Evolutionary conservation across 371 early-diverging fungal species (phyloP), one percentile per base, ranked within the genome.

Genomic region (Furculomyces boomerangus): DNA sequence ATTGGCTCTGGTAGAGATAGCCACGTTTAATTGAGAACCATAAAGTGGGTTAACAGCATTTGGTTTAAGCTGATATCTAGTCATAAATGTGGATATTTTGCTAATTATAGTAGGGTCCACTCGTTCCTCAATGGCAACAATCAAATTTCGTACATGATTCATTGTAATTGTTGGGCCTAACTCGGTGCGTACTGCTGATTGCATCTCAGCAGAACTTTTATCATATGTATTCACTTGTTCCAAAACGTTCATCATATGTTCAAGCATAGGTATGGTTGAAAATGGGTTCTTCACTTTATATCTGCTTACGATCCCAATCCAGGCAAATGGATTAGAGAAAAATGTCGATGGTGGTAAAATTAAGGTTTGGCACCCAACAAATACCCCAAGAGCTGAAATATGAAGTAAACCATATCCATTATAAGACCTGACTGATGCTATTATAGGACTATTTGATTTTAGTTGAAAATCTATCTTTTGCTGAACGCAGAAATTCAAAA

Each of bases 391-490:
- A 40, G 81, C 68, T 2, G 70, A 61, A 30, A 78, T 73, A 60
- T 85, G 82, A 55, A 87, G 58, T 54, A 90, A 72, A 1, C 88
- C 86, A 45, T 85, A 64, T 24, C 88, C 83, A 28, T 72, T 78
- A 62, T 75, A 83, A 0, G 76, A 68, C 14, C 79, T 74, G 41
- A 81, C 72, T 30, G 82, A 79, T 10, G 78, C 73, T 7, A 90
- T 65, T 22, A 88, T 64, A 0, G 86, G 83, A 30, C 75, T 64
- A 30, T 71, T 71, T 0, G 72, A 64, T 28, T 18, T 25, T 71
- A 90, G 74, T 53, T 79, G 75, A 59, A 80, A 79, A 16, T 83
- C 84, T 46, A 74, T 78, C 57, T 81, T 83, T 58, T 88, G 86
- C 8, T 83, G 71, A 41, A 81, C 68, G 62, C 88, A 83, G 53